Evolutionary conservation across 371 early-diverging fungal genomes (phyloP), one percentile per base, ranked within the genome.

Genomic region (Rhizopus sp.): DNA sequence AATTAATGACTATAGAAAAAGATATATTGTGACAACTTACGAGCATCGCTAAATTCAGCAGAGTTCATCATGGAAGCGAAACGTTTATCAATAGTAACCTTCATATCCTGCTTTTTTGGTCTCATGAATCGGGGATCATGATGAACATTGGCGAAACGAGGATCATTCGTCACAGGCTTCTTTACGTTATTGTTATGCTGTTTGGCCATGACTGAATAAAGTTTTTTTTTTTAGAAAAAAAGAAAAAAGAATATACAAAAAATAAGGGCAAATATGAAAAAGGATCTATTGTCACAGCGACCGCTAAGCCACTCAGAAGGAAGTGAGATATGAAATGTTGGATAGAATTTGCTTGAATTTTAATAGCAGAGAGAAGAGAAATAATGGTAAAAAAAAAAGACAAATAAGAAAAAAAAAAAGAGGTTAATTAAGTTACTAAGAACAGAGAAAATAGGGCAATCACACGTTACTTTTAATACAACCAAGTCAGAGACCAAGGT

Each of bases 21-120:
- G 29, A 55, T 9, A n/a, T n/a, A 17, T 17, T 10, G 13, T 9
- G 8, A 29, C 23, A 13, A 78, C 83, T 55, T 81, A 86, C 79
- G 88, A 52, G 78, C 82, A 66, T 77, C 81, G 16, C 74, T 84
- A 67, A 92, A 92, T 51, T 92, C 93, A 33, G 87, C 84, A 59
- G 84, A 82, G 32, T 83, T 80, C 68, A 94, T 80, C 89, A 95
- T 90, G 50, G 80, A 66, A 40, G 84, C 72, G 74, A 97, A 97
- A 52, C 97, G 91, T 50, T 84, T 76, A 80, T 98, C 98, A 37
- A 98, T 83, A n/a, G 83, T 82, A 52, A 98, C 86, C 72, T 96
- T 96, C 58, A 77, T 70, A 48, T 88, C 87, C 64, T 84, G 83
- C 77, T 89, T 91, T 61, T 87, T 87, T 29, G 94, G 88, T 60